phyloP scores from a whole-genome alignment of 1,284 basidiomycete genomes.

The Marasmius oreades region DNA sequence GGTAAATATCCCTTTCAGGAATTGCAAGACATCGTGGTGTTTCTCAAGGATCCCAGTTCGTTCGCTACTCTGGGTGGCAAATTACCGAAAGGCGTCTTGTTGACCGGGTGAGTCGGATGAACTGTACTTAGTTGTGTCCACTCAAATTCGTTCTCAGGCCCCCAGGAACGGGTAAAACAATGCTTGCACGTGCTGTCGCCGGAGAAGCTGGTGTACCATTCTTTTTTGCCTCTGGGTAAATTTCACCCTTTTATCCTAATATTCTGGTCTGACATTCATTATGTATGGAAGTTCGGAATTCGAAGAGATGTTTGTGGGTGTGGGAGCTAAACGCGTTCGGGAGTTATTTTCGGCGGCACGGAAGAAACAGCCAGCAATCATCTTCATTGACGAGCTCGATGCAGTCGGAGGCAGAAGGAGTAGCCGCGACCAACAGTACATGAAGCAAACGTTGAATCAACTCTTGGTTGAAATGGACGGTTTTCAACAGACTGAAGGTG shows the following conservation, averaged over 20 bases:
- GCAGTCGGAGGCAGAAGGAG: constrained; percentile 92
- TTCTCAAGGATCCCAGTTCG: constrained; percentile 85
- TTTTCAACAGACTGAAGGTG: constrained; percentile 86
- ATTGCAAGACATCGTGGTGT: constrained; percentile 89
- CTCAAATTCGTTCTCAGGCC: constrained; percentile 34
- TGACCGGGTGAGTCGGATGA: constrained; percentile 60
- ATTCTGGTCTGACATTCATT: constrained; percentile 10
- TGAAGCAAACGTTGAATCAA: constrained; percentile 93
- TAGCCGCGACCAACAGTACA: constrained; percentile 83
- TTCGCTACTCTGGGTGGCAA: constrained; percentile 90
- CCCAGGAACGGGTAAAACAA: constrained; percentile 94
- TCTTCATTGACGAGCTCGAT: constrained; percentile 93
- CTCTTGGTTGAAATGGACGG: constrained; percentile 94
- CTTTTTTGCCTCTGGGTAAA: constrained; percentile 81
- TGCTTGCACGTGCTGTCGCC: constrained; percentile 93
- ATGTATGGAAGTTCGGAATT: constrained; percentile 76
- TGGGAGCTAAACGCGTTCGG: constrained; percentile 93
- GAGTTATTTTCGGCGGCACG: constrained; percentile 95
- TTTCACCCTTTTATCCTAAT: constrained; percentile 7
- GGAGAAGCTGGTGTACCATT: constrained; percentile 96
- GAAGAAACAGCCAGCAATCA: constrained; percentile 92
- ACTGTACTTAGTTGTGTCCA: background rate
- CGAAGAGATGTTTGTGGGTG: constrained; percentile 97
- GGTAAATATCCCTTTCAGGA: constrained; percentile 40
- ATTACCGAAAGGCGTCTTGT: constrained; percentile 86